Percentiles rank a stretch among this genome's conserved stretches.
Evolutionary conservation across 2,329 filamentous ascomycete genomes (phyloP).

Genomic region (Talaromyces funiculosus): DNA sequence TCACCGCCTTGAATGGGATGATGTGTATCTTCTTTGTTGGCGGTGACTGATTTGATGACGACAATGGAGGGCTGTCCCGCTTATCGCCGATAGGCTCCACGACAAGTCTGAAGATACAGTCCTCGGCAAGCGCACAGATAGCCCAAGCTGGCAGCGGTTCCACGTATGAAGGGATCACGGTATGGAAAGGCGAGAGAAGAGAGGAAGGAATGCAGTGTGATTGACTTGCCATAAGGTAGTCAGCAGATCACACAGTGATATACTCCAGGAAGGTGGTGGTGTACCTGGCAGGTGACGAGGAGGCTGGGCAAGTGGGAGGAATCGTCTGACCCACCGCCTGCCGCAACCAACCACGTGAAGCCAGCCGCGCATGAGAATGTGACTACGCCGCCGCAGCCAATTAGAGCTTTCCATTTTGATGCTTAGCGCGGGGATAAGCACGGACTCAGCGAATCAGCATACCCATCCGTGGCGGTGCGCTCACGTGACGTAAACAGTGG

Average conservation of each 20-base stretch:
- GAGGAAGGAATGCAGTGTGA: slow-evolving; percentile 17
- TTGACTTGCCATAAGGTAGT: background rate
- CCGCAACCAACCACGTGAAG: slow-evolving; percentile 21
- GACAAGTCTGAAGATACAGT: background rate
- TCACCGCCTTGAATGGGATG: background rate
- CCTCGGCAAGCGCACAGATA: background rate
- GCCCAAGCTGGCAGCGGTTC: background rate
- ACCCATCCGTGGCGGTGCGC: background rate
- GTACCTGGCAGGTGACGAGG: slow-evolving; percentile 16
- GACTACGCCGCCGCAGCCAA: background rate
- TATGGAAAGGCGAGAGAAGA: slow-evolving; percentile 13
- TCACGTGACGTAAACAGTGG: slow-evolving; percentile 16
- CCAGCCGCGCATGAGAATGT: slow-evolving; percentile 21
- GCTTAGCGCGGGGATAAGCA: slow-evolving; percentile 9
- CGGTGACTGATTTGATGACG: background rate
- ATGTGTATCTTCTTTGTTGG: background rate
- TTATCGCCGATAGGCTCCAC: slow-evolving; percentile 7
- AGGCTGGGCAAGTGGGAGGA: slow-evolving; percentile 11
- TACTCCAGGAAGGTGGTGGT: background rate
- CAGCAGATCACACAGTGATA: background rate
- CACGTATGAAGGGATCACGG: slow-evolving; percentile 1
- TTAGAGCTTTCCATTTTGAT: background rate
- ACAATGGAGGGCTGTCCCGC: slow-evolving; percentile 3
- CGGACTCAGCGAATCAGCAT: background rate
- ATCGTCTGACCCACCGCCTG: slow-evolving; percentile 19